These are phyloP conservation scores for Cryptococcus sp. DNA, from an alignment of 1,284 basidiomycete species.

Conservation along the genomic window DNA sequence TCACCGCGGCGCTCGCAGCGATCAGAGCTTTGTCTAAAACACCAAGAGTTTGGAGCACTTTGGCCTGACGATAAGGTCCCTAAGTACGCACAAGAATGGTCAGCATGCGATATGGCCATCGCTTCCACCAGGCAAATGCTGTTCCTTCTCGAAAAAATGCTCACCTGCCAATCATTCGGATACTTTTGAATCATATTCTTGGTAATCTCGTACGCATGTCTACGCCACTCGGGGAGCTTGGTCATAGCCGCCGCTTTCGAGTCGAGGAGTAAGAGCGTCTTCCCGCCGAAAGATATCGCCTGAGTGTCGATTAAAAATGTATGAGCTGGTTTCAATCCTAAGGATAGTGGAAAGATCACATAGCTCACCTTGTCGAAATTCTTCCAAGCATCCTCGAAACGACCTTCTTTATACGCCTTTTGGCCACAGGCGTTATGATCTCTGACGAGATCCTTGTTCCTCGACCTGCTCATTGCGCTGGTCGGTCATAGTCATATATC, in stretches of 20 bases:
- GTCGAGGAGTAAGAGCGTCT: conserved; percentile 24
- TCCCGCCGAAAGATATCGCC: conserved; percentile 33
- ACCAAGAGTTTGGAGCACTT: conserved; percentile 16
- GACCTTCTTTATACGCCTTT: conserved; percentile 3
- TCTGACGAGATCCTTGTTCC: conserved; percentile 6
- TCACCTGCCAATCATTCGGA: conserved; percentile 25
- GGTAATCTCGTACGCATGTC: conserved; percentile 27
- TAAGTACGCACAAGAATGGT: conserved; percentile 6
- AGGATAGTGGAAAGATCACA: neutral
- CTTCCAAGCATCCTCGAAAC: conserved; percentile 15
- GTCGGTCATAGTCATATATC: too few relatives aligned
- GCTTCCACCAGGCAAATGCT: neutral
- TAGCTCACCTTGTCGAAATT: conserved; percentile 22
- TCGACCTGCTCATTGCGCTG: neutral
- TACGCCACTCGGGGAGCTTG: conserved; percentile 24
- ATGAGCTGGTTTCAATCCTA: neutral
- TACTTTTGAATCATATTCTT: conserved; percentile 25
- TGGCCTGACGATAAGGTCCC: conserved; percentile 37
- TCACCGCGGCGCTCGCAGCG: conserved; percentile 2
- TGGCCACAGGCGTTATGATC: conserved; percentile 10
- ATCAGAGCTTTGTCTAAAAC: conserved; percentile 15
- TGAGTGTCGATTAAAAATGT: conserved; percentile 4
- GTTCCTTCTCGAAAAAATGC: neutral
- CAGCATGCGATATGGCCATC: neutral
- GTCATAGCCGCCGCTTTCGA: conserved; percentile 31